Conservation (phyloP, 257 asterid species). For the Capsicum rhomboideum region DNA sequence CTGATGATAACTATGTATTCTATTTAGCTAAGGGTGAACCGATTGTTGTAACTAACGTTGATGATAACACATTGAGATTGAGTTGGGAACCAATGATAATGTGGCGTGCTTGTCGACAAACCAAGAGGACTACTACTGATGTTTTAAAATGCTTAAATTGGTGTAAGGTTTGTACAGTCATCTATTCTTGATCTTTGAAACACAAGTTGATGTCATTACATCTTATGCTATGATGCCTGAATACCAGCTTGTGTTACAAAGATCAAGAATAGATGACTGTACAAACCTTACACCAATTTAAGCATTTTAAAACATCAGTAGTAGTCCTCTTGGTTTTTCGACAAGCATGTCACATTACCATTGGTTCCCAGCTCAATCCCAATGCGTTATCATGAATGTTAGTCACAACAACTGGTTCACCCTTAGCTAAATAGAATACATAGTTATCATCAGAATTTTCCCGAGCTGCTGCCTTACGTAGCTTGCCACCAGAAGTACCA, state of each 20-base stretch:
- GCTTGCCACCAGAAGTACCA: too few species aligned
- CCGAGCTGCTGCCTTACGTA: too few species aligned
- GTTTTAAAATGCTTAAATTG: slow-evolving; percentile 79
- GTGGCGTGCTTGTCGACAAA: slow-evolving; percentile 91
- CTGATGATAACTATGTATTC: slow-evolving; percentile 52
- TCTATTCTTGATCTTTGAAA: background rate
- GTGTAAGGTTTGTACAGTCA: slow-evolving; percentile 24
- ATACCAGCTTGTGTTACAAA: background rate
- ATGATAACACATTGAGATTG: slow-evolving; percentile 58
- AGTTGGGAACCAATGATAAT: slow-evolving; percentile 99
- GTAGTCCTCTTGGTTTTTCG: slow-evolving; percentile 51
- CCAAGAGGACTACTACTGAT: slow-evolving; percentile 25
- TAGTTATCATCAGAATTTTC: too few species aligned
- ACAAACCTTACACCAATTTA: slow-evolving; percentile 50
- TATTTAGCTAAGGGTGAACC: slow-evolving; percentile 87
- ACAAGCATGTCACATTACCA: slow-evolving; percentile 96
- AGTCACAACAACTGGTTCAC: too few species aligned
- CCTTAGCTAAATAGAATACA: too few species aligned
- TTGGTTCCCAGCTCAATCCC: slow-evolving; percentile 97
- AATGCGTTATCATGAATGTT: slow-evolving; percentile 25
- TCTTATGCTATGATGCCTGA: too few species aligned
- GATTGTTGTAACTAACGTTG: slow-evolving; percentile 65
- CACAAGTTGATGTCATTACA: too few species aligned
- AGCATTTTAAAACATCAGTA: slow-evolving; percentile 59
- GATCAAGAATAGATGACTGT: background rate